Base-by-base conservation (phyloP, 1,284 basidiomycete genomes). In the Phylloporus sp. region DNA sequence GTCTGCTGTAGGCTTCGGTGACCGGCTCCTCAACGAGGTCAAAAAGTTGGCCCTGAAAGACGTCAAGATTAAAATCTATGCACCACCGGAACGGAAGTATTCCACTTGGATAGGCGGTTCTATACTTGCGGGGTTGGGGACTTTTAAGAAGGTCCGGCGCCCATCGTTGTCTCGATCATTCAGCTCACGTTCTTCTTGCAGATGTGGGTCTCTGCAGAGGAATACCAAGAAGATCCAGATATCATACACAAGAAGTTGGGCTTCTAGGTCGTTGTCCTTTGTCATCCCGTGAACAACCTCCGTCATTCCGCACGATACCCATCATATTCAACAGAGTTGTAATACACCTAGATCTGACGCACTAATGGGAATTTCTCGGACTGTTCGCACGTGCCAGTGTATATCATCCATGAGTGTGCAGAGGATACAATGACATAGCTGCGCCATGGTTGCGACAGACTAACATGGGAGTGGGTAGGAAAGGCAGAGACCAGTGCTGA, bases 141-240 rank as follows among this genome's bases (percentile, higher is more conserved):
- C 98, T 26, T 99, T 99, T 83, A 98, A 96, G 81, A 98, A 98
- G 91, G 96, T 94, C 67, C 57, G 71, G 42, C 42, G 31, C 37
- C 50, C 39, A 24, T 58, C n/a, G 34, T 54, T 29, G 13, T 62
- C 44, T 60, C 56, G 55, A 56, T 29, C 47, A 31, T n/a, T 47
- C 34, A 61, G 32, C 60, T 68, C 62, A 67, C 47, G 39, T 42
- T 60, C 53, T 39, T 57, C 60, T 54, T 50, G 32, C 64, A 96
- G 95, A 97, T 98, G 95, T 98, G 95, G 95, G 95, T 99, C 54
- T 98, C 95, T 49, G 96, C 97, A 49, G 98, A 99, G 77, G 98
- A 99, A 80, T 99, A 98, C 77, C 95, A 97, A 78, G 98, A 99
- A 78, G 98, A 99, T 80, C 97, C 96, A 53, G 96, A 98, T 73